Conservation (phyloP, 2,329 filamentous ascomycete genomes). For the Coniochaeta ligniaria region DNA sequence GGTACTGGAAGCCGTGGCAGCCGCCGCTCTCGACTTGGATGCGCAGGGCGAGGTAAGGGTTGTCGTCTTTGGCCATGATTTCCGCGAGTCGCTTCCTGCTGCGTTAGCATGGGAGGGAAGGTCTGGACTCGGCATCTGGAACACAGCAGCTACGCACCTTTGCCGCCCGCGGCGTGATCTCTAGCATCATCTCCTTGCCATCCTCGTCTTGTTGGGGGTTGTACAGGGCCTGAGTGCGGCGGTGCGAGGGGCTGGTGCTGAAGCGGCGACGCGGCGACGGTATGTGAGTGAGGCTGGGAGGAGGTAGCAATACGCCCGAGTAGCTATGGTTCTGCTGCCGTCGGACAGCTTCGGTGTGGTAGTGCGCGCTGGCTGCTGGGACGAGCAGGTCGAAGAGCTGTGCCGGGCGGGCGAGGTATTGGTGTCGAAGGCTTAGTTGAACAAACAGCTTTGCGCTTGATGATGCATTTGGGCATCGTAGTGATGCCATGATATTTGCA, state of each 20-base stretch:
- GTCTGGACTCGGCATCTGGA: constrained; percentile 1
- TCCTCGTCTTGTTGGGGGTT: constrained; percentile 79
- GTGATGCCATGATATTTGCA: background rate
- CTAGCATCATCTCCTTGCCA: constrained; percentile 75
- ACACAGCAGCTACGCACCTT: constrained; percentile 44
- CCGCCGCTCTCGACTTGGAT: constrained; percentile 90
- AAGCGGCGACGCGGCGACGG: constrained; percentile 19
- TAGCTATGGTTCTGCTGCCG: background rate
- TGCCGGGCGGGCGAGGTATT: background rate
- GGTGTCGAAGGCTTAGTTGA: background rate
- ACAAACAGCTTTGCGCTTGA: constrained; percentile 1
- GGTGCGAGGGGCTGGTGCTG: constrained; percentile 24
- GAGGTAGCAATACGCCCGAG: background rate
- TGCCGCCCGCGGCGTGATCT: constrained; percentile 77
- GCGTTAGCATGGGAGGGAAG: background rate
- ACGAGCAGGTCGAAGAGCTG: constrained; percentile 1
- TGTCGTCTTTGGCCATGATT: constrained; percentile 65
- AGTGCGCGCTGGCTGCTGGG: background rate
- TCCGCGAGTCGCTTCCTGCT: constrained; percentile 57
- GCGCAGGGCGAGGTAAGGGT: constrained; percentile 78
- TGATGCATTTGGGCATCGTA: background rate
- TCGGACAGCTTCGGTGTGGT: background rate
- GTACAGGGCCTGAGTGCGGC: constrained; percentile 41
- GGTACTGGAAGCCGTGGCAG: constrained; percentile 96
- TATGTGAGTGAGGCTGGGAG: background rate